phyloP scores from a whole-genome alignment of 371 early-diverging fungal genomes.

The Ecytonucleospora hepatopenaei region DNA sequence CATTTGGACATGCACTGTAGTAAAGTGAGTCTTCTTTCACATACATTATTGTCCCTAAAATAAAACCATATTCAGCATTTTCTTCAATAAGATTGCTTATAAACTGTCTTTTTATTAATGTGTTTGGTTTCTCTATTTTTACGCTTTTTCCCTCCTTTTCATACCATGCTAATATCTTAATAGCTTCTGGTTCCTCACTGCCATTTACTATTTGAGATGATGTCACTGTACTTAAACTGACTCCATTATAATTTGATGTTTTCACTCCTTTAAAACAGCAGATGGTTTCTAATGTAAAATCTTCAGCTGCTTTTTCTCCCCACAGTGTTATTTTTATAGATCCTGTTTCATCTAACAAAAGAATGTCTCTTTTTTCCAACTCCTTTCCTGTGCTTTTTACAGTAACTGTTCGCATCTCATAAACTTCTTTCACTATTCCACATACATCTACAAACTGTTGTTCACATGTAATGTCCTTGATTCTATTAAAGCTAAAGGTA shows the following conservation, averaged over 20 bases:
- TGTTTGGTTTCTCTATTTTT: slow-evolving; percentile 20
- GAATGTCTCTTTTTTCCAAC: slow-evolving; percentile 38
- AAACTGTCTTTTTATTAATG: slow-evolving; percentile 14
- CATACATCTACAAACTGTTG: slow-evolving; percentile 28
- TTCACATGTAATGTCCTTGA: slow-evolving; percentile 24
- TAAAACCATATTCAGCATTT: slow-evolving; percentile 32
- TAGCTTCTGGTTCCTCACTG: slow-evolving; percentile 43
- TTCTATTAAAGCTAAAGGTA: slow-evolving; percentile 37
- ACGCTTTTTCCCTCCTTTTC: slow-evolving; percentile 40
- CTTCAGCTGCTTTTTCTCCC: slow-evolving; percentile 41
- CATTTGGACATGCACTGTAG: slow-evolving; percentile 43
- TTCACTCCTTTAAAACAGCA: slow-evolving; percentile 35
- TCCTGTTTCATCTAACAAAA: slow-evolving; percentile 47
- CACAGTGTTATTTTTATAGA: slow-evolving; percentile 46
- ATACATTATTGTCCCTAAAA: slow-evolving; percentile 38
- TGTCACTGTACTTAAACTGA: slow-evolving; percentile 31
- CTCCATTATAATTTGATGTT: slow-evolving; percentile 41
- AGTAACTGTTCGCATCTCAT: slow-evolving; percentile 24
- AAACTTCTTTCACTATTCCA: slow-evolving; percentile 44
- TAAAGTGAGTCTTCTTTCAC: slow-evolving; percentile 46
- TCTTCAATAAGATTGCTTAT: slow-evolving; percentile 44
- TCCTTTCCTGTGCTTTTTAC: slow-evolving; percentile 37
- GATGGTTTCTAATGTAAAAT: slow-evolving; percentile 31
- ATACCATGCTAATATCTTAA: slow-evolving; percentile 52
- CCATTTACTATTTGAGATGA: slow-evolving; percentile 41